Evolutionary conservation across 257 asterid species (phyloP).

Genomic region (Galeopsis tetrahit): DNA sequence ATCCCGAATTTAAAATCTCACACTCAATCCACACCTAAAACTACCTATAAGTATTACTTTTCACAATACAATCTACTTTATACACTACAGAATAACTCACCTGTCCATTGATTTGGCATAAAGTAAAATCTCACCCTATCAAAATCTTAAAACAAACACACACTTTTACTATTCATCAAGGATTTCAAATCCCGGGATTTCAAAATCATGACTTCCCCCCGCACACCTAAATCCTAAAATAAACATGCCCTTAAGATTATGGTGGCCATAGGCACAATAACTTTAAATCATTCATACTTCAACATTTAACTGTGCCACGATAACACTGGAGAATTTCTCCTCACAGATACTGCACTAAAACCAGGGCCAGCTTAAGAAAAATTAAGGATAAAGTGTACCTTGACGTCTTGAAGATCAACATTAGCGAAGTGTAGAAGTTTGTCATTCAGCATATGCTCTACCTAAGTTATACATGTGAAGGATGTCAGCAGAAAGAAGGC

Average conservation of each 20-base stretch:
- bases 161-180: no score
- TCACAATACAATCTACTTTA: no score
- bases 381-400: slow-evolving; percentile 53
- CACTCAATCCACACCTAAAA: no score
- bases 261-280: not conserved
- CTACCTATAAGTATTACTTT: no score
- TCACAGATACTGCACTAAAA: slow-evolving; percentile 11
- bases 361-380: not conserved
- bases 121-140: no score
- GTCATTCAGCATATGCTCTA: slow-evolving; percentile 72
- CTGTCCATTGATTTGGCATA: no score
- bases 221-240: no score
- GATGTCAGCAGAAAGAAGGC: slow-evolving; percentile 34
- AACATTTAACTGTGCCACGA: slow-evolving; percentile 22
- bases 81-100: no score
- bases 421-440: slow-evolving; percentile 67
- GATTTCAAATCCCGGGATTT: no score
- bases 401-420: slow-evolving; percentile 86
- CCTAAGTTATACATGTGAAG: slow-evolving; percentile 52
- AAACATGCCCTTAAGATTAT: not conserved
- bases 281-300: slow-evolving; percentile 16
- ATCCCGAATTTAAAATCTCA: no score
- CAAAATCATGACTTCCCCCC: no score
- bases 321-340: not conserved
- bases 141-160: no score